Conservation (phyloP, 305 asterid genomes). For the Nicotiana rustica region DNA sequence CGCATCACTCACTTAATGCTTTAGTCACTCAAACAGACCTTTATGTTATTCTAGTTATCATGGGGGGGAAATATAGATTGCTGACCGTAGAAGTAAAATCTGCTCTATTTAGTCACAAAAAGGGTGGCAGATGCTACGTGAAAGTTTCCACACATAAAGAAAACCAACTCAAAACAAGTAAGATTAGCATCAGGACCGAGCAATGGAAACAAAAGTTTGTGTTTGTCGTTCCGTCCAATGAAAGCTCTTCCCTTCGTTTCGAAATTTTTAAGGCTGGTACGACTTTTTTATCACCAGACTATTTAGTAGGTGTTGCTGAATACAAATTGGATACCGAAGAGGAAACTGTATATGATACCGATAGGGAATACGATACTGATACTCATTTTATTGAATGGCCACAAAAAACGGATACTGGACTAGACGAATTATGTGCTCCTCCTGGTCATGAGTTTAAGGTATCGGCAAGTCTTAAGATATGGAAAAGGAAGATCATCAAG, state of each 20-base stretch:
- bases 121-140: conserved; percentile 14
- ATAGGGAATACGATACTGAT: background rate
- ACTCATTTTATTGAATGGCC: background rate
- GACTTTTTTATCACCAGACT: background rate
- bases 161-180: conserved; percentile 23
- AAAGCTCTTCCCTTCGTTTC: background rate
- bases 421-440: background rate
- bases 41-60: too few relatives aligned
- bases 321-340: background rate
- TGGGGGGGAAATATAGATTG: background rate
- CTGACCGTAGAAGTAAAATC: conserved; percentile 7
- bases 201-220: conserved; percentile 26
- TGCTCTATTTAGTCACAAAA: conserved; percentile 7
- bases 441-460: background rate
- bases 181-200: conserved; percentile 19
- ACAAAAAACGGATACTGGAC: background rate
- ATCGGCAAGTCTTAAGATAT: conserved; percentile 10
- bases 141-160: conserved; percentile 1
- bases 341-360: background rate
- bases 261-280: conserved; percentile 12
- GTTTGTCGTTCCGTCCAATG: background rate
- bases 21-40: too few relatives aligned
- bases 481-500: background rate
- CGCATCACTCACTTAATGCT: too few relatives aligned
- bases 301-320: background rate